Percentiles rank a stretch among this genome's conserved stretches.
phyloP scores from a whole-genome alignment of 306 rosid genomes.

The Cicer pinnatifidum region DNA sequence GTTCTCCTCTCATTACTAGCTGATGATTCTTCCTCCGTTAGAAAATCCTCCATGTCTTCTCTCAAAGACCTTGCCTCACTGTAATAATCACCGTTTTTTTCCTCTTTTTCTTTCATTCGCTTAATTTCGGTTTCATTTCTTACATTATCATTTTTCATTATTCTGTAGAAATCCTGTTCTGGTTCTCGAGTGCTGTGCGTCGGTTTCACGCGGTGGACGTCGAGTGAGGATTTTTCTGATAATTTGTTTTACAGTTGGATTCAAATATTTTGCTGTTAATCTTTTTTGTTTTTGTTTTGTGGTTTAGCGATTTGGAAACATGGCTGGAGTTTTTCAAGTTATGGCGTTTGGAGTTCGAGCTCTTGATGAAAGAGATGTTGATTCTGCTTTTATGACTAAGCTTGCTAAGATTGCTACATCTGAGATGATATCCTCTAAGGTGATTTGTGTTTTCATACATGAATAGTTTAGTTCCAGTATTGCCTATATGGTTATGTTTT shows the following conservation, averaged over 20 bases:
- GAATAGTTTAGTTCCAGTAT: conserved; percentile 14
- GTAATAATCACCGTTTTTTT: conserved; percentile 47
- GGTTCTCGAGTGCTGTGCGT: conserved; percentile 84
- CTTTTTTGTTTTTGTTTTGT: not conserved
- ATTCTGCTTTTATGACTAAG: conserved; percentile 75
- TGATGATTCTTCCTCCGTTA: conserved; percentile 77
- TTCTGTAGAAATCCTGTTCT: conserved; percentile 69
- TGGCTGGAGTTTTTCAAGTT: conserved; percentile 95
- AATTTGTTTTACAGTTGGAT: not conserved
- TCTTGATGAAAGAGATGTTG: conserved; percentile 65
- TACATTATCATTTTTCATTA: not conserved
- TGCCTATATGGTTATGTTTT: conserved; percentile 10
- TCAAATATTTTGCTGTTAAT: not conserved
- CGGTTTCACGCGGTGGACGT: conserved; percentile 89
- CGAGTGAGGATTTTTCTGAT: conserved; percentile 55
- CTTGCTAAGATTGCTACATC: conserved; percentile 93
- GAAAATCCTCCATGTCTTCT: conserved; percentile 81
- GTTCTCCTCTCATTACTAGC: conserved; percentile 79
- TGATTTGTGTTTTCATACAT: conserved; percentile 42
- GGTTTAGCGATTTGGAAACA: conserved; percentile 84
- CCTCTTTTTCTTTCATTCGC: not conserved
- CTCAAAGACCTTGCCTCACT: conserved; percentile 77
- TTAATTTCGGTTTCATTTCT: conserved; percentile 27
- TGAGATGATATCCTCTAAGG: conserved; percentile 91
- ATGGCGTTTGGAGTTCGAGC: conserved; percentile 90